Evolutionary conservation across 192 early-diverging fungal genomes (phyloP).

Genomic region (Spizellomyces sp.): DNA sequence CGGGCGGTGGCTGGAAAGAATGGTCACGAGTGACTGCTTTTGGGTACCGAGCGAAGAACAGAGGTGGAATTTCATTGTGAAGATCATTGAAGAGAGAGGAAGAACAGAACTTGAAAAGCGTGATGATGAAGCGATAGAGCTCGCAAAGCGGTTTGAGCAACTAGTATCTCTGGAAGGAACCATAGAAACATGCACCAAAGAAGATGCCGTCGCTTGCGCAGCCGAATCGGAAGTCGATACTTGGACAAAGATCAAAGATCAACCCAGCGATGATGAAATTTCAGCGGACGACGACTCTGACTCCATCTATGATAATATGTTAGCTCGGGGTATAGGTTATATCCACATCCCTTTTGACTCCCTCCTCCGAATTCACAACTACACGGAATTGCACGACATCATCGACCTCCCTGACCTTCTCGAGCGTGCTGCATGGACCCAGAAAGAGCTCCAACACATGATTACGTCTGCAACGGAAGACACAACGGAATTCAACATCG

Average conservation of each 20-base stretch:
- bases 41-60: conserved; percentile 35
- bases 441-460: conserved; percentile 18
- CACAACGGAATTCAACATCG: conserved; percentile 13
- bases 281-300: not conserved
- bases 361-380: conserved; percentile 15
- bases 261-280: not conserved
- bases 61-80: conserved; percentile 37
- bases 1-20: conserved; percentile 37
- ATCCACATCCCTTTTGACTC: conserved; percentile 16
- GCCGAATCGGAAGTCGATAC: not conserved
- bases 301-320: not conserved
- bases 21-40: conserved; percentile 45
- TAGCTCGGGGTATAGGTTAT: conserved; percentile 6
- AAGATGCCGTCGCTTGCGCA: not conserved
- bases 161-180: not conserved
- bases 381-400: not conserved
- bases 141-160: not conserved
- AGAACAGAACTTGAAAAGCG: not conserved
- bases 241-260: not conserved
- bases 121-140: not conserved
- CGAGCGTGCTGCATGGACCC: conserved; percentile 16
- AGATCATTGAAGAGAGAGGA: conserved; percentile 23
- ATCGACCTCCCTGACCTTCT: conserved; percentile 1
- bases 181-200: not conserved
- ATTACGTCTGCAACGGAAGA: not conserved